Base-by-base conservation (phyloP, 176 grass and related monocot genomes). In the Canna indica region DNA sequence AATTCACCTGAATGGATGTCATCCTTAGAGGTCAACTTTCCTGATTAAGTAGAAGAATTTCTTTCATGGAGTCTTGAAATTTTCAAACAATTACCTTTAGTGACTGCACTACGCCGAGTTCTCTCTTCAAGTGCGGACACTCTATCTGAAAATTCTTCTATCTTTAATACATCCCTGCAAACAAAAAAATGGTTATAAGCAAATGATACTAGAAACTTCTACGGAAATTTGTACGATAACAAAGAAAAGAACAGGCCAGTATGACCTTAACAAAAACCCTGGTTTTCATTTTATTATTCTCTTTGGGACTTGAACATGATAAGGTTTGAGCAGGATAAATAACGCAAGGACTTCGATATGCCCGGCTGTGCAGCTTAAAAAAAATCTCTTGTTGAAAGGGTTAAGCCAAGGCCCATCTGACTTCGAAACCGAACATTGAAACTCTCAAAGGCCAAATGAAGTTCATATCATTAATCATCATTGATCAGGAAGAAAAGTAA, bases 151-250 rank as follows among this genome's bases (percentile, higher is more conserved):
- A 84, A 86, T 76, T 99, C 94, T 42, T 74, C n/a, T 58, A 50
- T 60, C 79, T 90, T 99, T 36, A 80, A 93, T 75, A 87, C 82
- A 34, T 90, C 86, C 85, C 95, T 99, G 81, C 41, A 7, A 66
- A 39, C 63, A 77, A 18, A 42, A 18, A 34, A 13, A 61, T 31
- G 5, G 25, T 31, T 9, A 61, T 27, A 61, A 22, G 50, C 17
- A 54, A 54, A 54, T 15, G 50, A n/a, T 18, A 54, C 4, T 24
- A 54, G 20, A 54, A 5, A 18, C 22, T 54, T n/a, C 50, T 5
- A n/a, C n/a, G 22, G 50, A 54, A 54, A 54, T 18, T 54, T 32
- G 15, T 62, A 31, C 2, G 7, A 61, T 14, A 14, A 26, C 13
- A 30, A 31, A 61, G 13, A 61, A 30, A 4, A 61, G 11, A 61